phyloP scores from a whole-genome alignment of 352 stramenopile species.

The Blastocystis sp. region DNA sequence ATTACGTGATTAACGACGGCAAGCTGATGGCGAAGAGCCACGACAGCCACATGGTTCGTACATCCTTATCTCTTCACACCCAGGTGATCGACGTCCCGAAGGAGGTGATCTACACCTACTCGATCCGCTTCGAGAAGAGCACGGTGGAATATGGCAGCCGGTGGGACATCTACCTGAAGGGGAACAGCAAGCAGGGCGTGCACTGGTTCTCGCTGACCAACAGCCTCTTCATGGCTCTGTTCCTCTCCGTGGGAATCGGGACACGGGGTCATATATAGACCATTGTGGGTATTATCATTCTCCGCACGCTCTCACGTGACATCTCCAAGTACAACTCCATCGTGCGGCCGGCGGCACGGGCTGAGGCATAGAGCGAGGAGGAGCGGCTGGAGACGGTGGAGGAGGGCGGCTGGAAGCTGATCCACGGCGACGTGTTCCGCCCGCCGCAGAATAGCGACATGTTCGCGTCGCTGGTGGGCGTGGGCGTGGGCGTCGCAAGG shows the following conservation, averaged over 20 bases:
- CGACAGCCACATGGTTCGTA: background rate
- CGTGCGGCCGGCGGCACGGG: conserved; percentile 72
- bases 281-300: conserved; percentile 99
- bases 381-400: conserved; percentile 79
- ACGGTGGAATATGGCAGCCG: conserved; percentile 91
- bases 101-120: conserved; percentile 96
- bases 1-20: conserved; percentile 66
- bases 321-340: conserved; percentile 90
- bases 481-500: background rate
- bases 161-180: conserved; percentile 97
- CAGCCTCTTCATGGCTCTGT: conserved; percentile 98
- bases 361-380: conserved; percentile 80
- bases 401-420: conserved; percentile 91
- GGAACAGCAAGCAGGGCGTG: conserved; percentile 88
- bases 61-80: conserved; percentile 79
- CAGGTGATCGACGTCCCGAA: conserved; percentile 85
- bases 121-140: conserved; percentile 90
- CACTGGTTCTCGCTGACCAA: conserved; percentile 99
- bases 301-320: conserved; percentile 95
- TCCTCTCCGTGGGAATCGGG: conserved; percentile 83
- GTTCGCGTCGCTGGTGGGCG: conserved; percentile 31
- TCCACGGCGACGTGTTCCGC: conserved; percentile 96
- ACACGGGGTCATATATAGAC: conserved; percentile 69
- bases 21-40: conserved; percentile 56
- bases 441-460: conserved; percentile 80